Base-by-base conservation (phyloP, 2,329 filamentous ascomycete genomes). In the Colletotrichum sojae region DNA sequence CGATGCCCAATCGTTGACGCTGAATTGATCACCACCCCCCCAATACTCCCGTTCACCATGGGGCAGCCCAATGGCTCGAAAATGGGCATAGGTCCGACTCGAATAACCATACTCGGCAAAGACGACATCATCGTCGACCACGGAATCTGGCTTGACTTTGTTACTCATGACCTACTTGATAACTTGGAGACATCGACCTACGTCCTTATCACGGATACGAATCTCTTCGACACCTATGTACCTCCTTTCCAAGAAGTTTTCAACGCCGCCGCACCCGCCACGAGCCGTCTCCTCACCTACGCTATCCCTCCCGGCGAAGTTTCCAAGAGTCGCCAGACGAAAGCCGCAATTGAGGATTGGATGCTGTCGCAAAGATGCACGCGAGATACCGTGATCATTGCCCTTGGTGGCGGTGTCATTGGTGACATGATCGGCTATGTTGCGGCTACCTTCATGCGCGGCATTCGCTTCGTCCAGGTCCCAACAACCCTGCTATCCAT, bases 341-440 rank as follows among this genome's bases (percentile, higher is more conserved):
- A 98, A 82, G 95, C 92, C 53, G 92, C 95, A 75, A 95, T 99
- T 61, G 96, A 99, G 80, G 96, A 99, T 81, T 99, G 96, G 96
- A 92, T 99, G 89, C 86, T 98, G 68, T 89, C 90, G 73, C 90
- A 97, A 75, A 91, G 92, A 91, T 99, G 96, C 83, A 97, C 95
- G 27, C 88, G 96, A 74, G 96, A 99, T 81, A 97, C 94, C 0
- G 93, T 99, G 72, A 91, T 99, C 68, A 93, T 99, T 78, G 96
- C 96, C 25, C 88, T 99, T 10, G 96, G 96, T 39, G 96, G 96
- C 72, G 96, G 96, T 67, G 96, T 99, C 70, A 98, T 99, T 81
- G 96, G 96, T 39, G 96, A 99, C 81, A 92, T 99, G 92, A 95
- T 97, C 72, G 96, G 96, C 60, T 99, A 97, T 79, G 94, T 98